Evolutionary conservation across 768 basidiomycete genomes (phyloP).

Genomic region (Dentipellis fragilis): DNA sequence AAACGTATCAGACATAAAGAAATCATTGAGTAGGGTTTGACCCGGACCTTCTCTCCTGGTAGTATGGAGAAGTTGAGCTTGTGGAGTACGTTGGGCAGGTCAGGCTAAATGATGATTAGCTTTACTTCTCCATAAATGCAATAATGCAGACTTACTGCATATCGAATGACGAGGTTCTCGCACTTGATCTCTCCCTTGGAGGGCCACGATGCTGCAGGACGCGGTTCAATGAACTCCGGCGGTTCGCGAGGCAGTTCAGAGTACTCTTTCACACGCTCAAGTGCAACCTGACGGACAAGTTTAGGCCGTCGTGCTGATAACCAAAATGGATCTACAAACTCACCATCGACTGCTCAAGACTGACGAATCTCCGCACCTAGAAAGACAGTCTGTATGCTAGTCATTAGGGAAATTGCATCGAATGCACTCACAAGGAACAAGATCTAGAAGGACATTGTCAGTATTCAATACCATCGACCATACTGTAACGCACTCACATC

Average conservation of each 20-base stretch:
- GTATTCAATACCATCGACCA: background rate
- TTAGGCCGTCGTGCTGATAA: background rate
- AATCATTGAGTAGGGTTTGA: background rate
- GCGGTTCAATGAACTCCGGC: constrained; percentile 76
- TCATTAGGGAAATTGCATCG: background rate
- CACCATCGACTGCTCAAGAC: constrained; percentile 89
- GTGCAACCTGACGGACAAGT: constrained; percentile 45
- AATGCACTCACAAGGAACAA: constrained; percentile 20
- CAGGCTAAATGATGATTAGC: constrained; percentile 40
- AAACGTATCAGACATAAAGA: background rate
- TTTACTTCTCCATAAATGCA: constrained; percentile 1
- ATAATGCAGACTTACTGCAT: constrained; percentile 46
- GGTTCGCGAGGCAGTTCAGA: constrained; percentile 71
- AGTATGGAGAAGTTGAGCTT: constrained; percentile 61
- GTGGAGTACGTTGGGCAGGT: constrained; percentile 81
- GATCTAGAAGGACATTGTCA: constrained; percentile 17
- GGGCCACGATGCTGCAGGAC: constrained; percentile 80
- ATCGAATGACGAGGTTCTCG: constrained; percentile 66
- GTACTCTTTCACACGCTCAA: constrained; percentile 89
- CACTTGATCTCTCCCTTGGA: constrained; percentile 56
- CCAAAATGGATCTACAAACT: constrained; percentile 3
- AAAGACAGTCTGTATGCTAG: constrained; percentile 2
- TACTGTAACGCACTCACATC: constrained; percentile 38
- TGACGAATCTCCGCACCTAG: constrained; percentile 70
- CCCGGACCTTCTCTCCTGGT: constrained; percentile 65